These are phyloP conservation scores for Kitagawia praeruptora DNA, from an alignment of 129 eudicot species.

Conservation along the genomic window DNA sequence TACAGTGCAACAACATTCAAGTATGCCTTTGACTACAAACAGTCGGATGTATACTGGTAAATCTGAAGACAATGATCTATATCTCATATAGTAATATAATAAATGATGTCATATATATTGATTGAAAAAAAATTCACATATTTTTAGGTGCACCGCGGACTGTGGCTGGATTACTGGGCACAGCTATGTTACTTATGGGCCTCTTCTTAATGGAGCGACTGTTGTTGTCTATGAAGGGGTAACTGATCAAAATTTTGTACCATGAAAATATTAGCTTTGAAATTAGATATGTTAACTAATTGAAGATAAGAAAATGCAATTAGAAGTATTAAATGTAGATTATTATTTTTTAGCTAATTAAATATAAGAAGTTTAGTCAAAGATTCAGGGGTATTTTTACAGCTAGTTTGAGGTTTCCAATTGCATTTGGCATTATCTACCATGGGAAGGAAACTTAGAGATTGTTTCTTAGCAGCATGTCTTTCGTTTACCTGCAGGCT, in stretches of 20 bases:
- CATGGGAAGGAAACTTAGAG: background rate
- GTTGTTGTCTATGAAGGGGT: slow-evolving; percentile 95
- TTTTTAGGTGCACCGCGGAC: slow-evolving; percentile 95
- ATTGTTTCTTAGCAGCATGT: background rate
- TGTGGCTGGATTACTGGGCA: slow-evolving; percentile 99
- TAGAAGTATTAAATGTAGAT: background rate
- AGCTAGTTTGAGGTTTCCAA: background rate
- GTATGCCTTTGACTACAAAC: slow-evolving; percentile 95
- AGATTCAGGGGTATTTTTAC: background rate
- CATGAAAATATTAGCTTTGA: slow-evolving; percentile 3
- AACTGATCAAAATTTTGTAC: slow-evolving; percentile 15
- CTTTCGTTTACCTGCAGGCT: slow-evolving; percentile 43
- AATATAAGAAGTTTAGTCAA: background rate
- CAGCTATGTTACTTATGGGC: slow-evolving; percentile 95
- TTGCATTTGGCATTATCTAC: background rate
- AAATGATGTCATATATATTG: background rate
- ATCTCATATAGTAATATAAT: background rate
- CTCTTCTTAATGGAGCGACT: slow-evolving; percentile 91
- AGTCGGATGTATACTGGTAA: slow-evolving; percentile 89
- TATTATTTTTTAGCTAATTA: background rate
- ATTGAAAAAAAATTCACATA: slow-evolving; percentile 1
- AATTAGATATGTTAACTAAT: background rate
- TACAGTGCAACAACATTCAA: slow-evolving; percentile 94
- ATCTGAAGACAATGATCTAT: background rate
- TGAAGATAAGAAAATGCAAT: background rate